Evolutionary conservation across 169 alveolate species (phyloP).

Genomic region (Perkinsus marinus): DNA sequence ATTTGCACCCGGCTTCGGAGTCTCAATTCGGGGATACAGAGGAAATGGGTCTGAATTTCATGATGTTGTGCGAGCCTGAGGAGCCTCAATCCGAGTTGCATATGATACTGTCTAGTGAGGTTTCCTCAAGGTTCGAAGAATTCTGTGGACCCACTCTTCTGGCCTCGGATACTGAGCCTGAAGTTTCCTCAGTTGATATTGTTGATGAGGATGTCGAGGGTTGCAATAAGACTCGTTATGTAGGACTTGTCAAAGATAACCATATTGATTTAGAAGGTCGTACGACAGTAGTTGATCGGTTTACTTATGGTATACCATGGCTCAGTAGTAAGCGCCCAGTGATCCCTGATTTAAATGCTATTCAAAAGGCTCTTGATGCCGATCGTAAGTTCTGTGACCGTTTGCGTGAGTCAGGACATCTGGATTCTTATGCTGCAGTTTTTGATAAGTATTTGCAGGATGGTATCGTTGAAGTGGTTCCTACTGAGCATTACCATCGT

Average conservation of each 20-base stretch:
- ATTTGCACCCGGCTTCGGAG: not conserved
- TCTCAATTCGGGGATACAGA: not conserved
- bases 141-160: not conserved
- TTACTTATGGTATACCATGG: not conserved
- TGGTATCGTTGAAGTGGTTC: not conserved
- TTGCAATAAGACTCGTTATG: not conserved
- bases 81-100: not conserved
- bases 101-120: not conserved
- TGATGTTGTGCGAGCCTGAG: not conserved
- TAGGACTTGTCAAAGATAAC: not conserved
- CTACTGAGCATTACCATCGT: not conserved
- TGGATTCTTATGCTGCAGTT: not conserved
- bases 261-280: not conserved
- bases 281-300: not conserved
- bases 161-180: not conserved
- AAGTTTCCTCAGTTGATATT: not conserved
- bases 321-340: not conserved
- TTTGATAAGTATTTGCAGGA: not conserved
- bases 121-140: not conserved
- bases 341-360: not conserved
- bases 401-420: not conserved
- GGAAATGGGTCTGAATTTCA: not conserved
- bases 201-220: not conserved
- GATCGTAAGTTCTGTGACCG: not conserved
- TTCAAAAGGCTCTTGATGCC: not conserved